Percentiles rank a stretch among this genome's conserved stretches.
Conservation (phyloP, 2,329 filamentous ascomycete genomes). For the Capronia coronata region DNA sequence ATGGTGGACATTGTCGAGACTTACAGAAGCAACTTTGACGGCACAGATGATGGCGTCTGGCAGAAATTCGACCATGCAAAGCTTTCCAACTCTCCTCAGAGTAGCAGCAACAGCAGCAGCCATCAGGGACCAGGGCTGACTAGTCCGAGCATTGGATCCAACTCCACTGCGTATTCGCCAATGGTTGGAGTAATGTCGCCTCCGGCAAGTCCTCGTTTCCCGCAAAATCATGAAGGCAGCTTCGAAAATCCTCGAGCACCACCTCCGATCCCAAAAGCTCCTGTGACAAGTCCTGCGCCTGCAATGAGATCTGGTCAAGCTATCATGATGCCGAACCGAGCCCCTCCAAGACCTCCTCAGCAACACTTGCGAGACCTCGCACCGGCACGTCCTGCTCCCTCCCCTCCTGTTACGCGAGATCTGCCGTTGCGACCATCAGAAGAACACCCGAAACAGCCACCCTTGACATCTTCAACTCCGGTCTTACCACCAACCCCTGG, state of each 20-base stretch:
- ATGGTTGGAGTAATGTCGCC: slow-evolving; percentile 62
- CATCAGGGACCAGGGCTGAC: slow-evolving; percentile 19
- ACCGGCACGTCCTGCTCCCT: slow-evolving; percentile 38
- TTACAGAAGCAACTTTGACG: slow-evolving; percentile 89
- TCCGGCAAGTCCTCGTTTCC: slow-evolving; percentile 78
- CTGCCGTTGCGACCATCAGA: slow-evolving; percentile 14
- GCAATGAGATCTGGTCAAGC: slow-evolving; percentile 47
- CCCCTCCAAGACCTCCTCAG: slow-evolving; percentile 78
- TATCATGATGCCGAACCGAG: slow-evolving; percentile 68
- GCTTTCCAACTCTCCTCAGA: slow-evolving; percentile 36
- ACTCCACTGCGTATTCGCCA: slow-evolving; percentile 45
- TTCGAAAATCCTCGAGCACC: slow-evolving; percentile 95
- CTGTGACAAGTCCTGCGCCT: slow-evolving; percentile 33
- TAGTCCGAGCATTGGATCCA: slow-evolving; percentile 36
- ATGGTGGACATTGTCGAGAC: slow-evolving; percentile 94
- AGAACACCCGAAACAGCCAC: slow-evolving; percentile 11
- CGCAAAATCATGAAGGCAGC: slow-evolving; percentile 81
- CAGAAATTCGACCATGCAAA: slow-evolving; percentile 93
- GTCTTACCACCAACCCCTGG: slow-evolving; percentile 54
- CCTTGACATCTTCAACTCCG: slow-evolving; percentile 38
- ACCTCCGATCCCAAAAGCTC: slow-evolving; percentile 67
- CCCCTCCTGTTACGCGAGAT: slow-evolving; percentile 27
- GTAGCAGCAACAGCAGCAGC: slow-evolving; percentile 20
- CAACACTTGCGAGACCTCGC: slow-evolving; percentile 33
- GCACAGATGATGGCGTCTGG: slow-evolving; percentile 73